These are phyloP conservation scores for Colletotrichum lini DNA, from an alignment of 2,329 filamentous ascomycete species.

Conservation along the genomic window DNA sequence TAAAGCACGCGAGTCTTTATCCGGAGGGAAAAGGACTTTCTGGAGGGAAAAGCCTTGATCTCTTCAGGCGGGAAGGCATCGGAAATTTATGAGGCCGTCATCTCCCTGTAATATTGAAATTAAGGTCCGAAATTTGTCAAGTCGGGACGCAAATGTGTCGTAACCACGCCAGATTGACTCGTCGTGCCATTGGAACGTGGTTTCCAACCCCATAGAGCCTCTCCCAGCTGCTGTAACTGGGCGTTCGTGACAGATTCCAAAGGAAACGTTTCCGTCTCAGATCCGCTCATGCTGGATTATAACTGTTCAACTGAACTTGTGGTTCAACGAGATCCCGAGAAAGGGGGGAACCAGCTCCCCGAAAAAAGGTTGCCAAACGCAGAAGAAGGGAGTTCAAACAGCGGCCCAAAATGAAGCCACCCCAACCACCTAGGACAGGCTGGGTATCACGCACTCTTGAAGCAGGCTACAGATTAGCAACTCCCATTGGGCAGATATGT, in stretches of 20 bases:
- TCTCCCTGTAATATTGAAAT: slow-evolving; percentile 3
- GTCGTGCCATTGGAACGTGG: background rate
- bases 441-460: no score
- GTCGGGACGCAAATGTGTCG: background rate
- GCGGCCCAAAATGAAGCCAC: no score
- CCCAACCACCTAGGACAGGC: no score
- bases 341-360: background rate
- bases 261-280: background rate
- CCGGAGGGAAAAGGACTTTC: background rate
- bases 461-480: no score
- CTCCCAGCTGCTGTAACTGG: background rate
- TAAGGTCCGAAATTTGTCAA: background rate
- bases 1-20: background rate
- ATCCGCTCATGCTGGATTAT: background rate
- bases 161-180: no score
- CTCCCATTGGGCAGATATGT: no score
- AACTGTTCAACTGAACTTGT: background rate
- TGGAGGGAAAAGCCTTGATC: background rate
- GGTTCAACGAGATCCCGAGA: background rate
- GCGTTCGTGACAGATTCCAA: background rate
- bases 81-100: background rate
- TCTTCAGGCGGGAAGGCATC: slow-evolving; percentile 2
- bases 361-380: no score
- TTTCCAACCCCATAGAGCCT: background rate
- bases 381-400: no score